These are phyloP conservation scores for Trametes meyenii DNA, from an alignment of 768 basidiomycete genomes.

Conservation along the genomic window DNA sequence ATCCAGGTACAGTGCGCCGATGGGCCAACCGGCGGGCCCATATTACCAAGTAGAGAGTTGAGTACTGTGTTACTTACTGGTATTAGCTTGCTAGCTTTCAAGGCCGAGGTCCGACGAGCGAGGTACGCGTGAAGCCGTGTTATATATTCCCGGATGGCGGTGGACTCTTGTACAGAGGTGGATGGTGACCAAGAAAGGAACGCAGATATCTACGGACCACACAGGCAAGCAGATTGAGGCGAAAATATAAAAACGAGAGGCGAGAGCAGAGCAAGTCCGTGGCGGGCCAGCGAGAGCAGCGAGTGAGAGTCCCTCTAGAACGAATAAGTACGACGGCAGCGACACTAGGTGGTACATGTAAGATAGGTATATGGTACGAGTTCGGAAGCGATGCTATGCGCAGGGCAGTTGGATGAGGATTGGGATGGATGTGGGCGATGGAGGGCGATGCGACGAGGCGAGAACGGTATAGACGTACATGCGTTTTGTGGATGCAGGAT, in stretches of 20 bases:
- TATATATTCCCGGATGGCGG: background rate
- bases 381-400: slow-evolving; percentile 1
- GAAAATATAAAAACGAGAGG: background rate
- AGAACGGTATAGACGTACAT: slow-evolving; percentile 5
- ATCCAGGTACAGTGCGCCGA: too few relatives aligned
- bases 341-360: slow-evolving; percentile 16
- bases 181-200: slow-evolving; percentile 10
- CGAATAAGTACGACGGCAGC: slow-evolving; percentile 12
- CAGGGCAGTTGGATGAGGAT: too few relatives aligned
- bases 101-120: background rate
- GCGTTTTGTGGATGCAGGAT: background rate
- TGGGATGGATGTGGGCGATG: background rate
- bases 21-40: too few relatives aligned
- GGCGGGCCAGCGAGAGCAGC: slow-evolving; percentile 15
- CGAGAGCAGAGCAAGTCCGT: slow-evolving; percentile 12
- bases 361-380: slow-evolving; percentile 16
- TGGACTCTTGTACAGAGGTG: background rate
- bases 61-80: too few relatives aligned
- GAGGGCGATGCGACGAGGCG: too few relatives aligned
- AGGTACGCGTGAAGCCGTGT: background rate
- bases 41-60: too few relatives aligned
- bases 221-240: background rate
- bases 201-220: slow-evolving; percentile 1
- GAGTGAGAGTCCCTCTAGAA: slow-evolving; percentile 18
- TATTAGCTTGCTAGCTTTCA: background rate